Evolutionary conservation across 2,329 filamentous ascomycete genomes (phyloP), one percentile per base, ranked within the genome.

Genomic region (Fusarium sp.): DNA sequence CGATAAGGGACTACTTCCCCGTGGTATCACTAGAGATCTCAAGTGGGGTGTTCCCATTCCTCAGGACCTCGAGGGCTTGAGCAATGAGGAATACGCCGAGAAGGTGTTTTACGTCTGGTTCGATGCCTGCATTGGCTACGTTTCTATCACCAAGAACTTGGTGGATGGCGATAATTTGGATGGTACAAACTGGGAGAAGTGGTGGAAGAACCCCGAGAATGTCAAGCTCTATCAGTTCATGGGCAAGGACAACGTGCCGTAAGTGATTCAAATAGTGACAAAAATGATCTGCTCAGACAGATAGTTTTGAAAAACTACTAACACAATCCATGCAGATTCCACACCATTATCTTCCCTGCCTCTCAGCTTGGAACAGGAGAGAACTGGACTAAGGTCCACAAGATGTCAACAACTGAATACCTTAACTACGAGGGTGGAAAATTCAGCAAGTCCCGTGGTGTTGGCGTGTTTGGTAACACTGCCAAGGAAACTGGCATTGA

Each of bases 21-120:
- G 95, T 72, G 93, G 92, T 68, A 98, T 98, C 77, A 97, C 95
- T 14, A 85, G 95, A 78, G 95, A 98, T 82, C 83, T 97, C 62
- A 94, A 92, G 78, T 97, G 95, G 95, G 95, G 95, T 75, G 85
- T 87, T 17, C 85, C 85, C 5, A 84, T 88, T 46, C 85, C 83
- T 33, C 76, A 76, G 46, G 78, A 47, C 71, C 72, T 84, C 27
- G 78, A 83, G 14, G 83, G 83, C 17, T 62, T 89, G 44, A 84
- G 83, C 6, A 80, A 85, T 6, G 83, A 84, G 55, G 85, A 83
- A 25, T 89, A 87, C 70, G 81, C 82, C 44, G 81, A 83, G 68
- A 88, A 88, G 83, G 95, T 97, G 65, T 89, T 97, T 70, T 97
- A 97, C 75, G 94, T 97, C 62, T 92, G 91, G 93, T 93, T 97